Evolutionary conservation across 192 early-diverging fungal genomes (phyloP), one percentile per base, ranked within the genome.

Genomic region (Allomyces arbusculus): DNA sequence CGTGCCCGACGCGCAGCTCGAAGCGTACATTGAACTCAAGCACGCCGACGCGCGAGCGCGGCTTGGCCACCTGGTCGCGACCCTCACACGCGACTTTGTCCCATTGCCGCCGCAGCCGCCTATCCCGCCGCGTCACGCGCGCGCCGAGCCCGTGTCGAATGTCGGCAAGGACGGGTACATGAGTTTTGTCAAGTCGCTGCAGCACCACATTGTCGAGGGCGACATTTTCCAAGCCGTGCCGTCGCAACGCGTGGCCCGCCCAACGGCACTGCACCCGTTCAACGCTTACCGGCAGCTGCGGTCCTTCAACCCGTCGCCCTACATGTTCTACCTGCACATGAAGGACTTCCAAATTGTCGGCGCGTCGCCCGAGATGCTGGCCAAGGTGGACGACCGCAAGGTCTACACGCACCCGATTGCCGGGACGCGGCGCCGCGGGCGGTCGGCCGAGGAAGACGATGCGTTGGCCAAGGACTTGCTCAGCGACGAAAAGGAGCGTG

Each of bases 221-320:
- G 92, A 99, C 70, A 94, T 99, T 63, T 95, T 99, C 76, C 96
- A 99, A 74, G 91, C 94, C 0, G 96, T 99, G 3, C 94, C 95
- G 1, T 89, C 88, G 0, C 96, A 96, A 74, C 79, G 96, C 44
- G 76, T 97, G 66, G 81, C 85, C 24, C 91, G 90, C 61, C 80
- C 80, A 19, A 97, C 96, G 11, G 72, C 85, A 4, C 73, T 99
- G 61, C 91, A 99, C 74, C 95, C 96, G 12, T 97, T 99, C 78
- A 99, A 99, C 73, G 92, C 94, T 24, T 99, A 99, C 77, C 82
- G 96, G 45, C 86, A 94, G 66, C 78, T 99, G 66, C 82, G 96
- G 63, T 90, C 87, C 22, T 76, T 97, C 62, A 99, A 97, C 71
- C 96, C 96, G n/a, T 96, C 94, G 9, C 96, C 96, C 23, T 99